Evolutionary conservation across 176 grass and related monocot genomes (phyloP), one percentile per base, ranked within the genome.

Genomic region (Juncus effusus): DNA sequence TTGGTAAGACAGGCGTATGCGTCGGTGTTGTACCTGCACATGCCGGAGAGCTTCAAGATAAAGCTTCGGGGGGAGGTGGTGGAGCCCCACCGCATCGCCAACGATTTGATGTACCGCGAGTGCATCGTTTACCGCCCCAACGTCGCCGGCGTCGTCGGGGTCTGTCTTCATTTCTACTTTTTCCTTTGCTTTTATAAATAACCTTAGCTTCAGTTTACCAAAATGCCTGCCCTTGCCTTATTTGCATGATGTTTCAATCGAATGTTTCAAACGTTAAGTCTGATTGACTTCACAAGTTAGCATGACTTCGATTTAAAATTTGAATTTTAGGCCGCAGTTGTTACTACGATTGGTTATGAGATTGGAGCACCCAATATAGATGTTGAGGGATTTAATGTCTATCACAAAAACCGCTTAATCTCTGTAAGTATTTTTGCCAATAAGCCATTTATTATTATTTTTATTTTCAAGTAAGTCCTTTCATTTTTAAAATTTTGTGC

Each of bases 341-440:
- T 97, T 19, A 97, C 93, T 19, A 97, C 93, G 36, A 82, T 97
- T 56, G 93, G 93, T 40, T 97, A 86, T 89, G 72, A 88, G 39
- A 91, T 88, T 83, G 93, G 93, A 67, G 88, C 93, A 73, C 93
- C 93, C 41, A 79, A 89, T 13, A 73, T 91, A 70, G 89, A 92
- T 79, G 84, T 97, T 66, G 87, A 97, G 68, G 93, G 93, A 45
- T 97, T 86, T 65, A 96, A 97, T 56, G 80, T 97, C 49, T 97
- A 97, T 64, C 93, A 97, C 82, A 97, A 92, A 69, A 97, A 97
- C 71, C 85, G 93, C 63, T 74, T 97, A 68, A 97, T 97, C 79
- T 64, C 60, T 82, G 93, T 96, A 74, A 88, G 88, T 67, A 16
- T 28, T 28, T 28, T 28, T 28, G 19, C 19, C 19, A 28, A 28